Conservation (phyloP, 257 asterid genomes). For the Solanum rostratum region DNA sequence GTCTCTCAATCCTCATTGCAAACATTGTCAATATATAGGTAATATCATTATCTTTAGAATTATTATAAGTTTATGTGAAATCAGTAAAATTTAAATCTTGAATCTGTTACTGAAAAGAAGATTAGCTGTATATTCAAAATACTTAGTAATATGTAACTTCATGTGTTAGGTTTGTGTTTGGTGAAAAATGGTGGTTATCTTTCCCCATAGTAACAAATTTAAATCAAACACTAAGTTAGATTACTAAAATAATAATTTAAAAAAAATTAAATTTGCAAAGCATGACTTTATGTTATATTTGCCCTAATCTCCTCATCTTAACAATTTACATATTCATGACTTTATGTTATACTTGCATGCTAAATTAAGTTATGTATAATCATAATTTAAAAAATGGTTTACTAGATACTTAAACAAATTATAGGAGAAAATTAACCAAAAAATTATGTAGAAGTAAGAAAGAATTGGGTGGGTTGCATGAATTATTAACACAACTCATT, state of each 20-base stretch:
- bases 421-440: no score
- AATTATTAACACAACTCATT: no score
- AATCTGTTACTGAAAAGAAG: not conserved
- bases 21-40: slow-evolving; percentile 87
- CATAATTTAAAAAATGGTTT: no score
- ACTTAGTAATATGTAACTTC: not conserved
- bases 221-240: not conserved
- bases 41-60: not conserved
- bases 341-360: not conserved
- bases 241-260: not conserved
- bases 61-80: not conserved
- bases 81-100: not conserved
- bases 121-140: not conserved
- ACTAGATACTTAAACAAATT: no score
- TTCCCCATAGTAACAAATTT: not conserved
- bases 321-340: not conserved
- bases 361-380: no score
- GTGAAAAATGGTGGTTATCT: not conserved
- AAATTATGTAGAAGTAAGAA: no score
- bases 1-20: slow-evolving; percentile 54
- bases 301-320: not conserved
- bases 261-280: not conserved
- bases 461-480: not conserved
- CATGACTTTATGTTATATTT: not conserved
- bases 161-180: not conserved